Conservation (phyloP, 441 rosid genomes). For the Capsella rubella region DNA sequence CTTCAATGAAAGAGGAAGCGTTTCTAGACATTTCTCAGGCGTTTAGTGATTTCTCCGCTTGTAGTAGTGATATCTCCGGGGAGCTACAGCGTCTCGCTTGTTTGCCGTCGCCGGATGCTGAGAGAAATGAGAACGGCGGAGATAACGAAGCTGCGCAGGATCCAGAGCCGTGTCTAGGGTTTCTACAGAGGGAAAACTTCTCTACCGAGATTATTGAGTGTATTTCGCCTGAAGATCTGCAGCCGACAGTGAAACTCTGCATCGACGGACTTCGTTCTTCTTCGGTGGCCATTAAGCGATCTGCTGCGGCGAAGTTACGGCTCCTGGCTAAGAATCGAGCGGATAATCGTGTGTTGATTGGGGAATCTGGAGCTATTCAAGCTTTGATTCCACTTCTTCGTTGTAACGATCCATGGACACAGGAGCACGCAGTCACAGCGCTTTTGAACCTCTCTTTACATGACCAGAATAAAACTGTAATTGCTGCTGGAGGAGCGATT, state of each 20-base stretch:
- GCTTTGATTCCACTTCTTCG: slow-evolving; percentile 78
- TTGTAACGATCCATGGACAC: slow-evolving; percentile 87
- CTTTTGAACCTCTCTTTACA: slow-evolving; percentile 81
- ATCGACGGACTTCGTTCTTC: slow-evolving; percentile 72
- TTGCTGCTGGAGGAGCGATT: slow-evolving; percentile 75
- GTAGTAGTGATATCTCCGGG: slow-evolving; percentile 90
- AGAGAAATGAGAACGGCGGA: slow-evolving; percentile 30
- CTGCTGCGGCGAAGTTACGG: slow-evolving; percentile 88
- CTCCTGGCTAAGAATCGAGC: slow-evolving; percentile 86
- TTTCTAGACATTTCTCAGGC: slow-evolving; percentile 79
- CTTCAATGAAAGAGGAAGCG: slow-evolving; percentile 51
- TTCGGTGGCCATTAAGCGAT: slow-evolving; percentile 77
- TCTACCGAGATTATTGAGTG: slow-evolving; percentile 91
- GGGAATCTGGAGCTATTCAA: slow-evolving; percentile 92
- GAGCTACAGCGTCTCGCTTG: slow-evolving; percentile 82
- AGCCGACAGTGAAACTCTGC: slow-evolving; percentile 88
- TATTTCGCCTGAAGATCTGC: slow-evolving; percentile 95
- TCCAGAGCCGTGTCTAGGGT: slow-evolving; percentile 76
- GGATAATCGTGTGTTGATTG: slow-evolving; percentile 80
- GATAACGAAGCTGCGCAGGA: slow-evolving; percentile 7
- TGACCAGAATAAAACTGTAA: slow-evolving; percentile 66
- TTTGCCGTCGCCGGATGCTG: slow-evolving; percentile 58
- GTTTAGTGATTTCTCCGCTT: slow-evolving; percentile 82
- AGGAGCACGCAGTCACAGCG: slow-evolving; percentile 93
- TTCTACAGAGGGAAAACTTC: slow-evolving; percentile 81